A percentile compares a stretch with the other conserved stretches of the same genome.
phyloP scores from a whole-genome alignment of 139 green algal species.

The Zygnema circumcarinatum region DNA sequence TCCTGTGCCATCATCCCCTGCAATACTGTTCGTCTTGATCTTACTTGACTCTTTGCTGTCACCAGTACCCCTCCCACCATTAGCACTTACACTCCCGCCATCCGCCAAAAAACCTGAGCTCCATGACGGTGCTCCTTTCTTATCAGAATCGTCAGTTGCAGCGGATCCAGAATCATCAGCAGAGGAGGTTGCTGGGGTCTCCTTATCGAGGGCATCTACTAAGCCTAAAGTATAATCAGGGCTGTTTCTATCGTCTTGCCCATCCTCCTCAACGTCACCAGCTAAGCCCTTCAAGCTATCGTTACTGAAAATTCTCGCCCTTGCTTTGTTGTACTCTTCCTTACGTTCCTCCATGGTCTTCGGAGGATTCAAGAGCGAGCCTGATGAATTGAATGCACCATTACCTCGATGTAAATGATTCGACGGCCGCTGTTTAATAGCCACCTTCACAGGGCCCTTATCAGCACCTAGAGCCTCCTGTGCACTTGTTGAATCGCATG shows the following conservation, averaged over 20 bases:
- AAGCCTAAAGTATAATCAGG: background rate
- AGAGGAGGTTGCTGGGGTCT: background rate
- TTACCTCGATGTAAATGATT: background rate
- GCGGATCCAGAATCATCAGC: background rate
- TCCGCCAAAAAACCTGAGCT: slow-evolving; percentile 3
- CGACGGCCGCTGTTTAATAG: slow-evolving; percentile 3
- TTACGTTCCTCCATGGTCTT: slow-evolving; percentile 58
- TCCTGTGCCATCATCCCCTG: background rate
- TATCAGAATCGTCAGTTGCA: slow-evolving; percentile 15
- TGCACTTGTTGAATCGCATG: background rate
- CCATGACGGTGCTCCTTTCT: background rate
- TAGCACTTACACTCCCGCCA: background rate
- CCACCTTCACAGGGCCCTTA: slow-evolving; percentile 9
- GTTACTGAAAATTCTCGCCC: slow-evolving; percentile 48
- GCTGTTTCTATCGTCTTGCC: background rate
- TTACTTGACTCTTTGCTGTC: background rate
- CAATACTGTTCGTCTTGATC: background rate
- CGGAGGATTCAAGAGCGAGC: background rate
- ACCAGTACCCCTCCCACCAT: background rate
- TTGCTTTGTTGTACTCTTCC: slow-evolving; percentile 57
- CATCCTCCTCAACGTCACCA: background rate
- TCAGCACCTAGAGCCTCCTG: background rate
- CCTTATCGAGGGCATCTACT: background rate
- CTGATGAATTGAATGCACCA: background rate
- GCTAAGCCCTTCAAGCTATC: background rate